Conservation (phyloP, 78 protist genomes). For the Dictyostelium intermedium region DNA sequence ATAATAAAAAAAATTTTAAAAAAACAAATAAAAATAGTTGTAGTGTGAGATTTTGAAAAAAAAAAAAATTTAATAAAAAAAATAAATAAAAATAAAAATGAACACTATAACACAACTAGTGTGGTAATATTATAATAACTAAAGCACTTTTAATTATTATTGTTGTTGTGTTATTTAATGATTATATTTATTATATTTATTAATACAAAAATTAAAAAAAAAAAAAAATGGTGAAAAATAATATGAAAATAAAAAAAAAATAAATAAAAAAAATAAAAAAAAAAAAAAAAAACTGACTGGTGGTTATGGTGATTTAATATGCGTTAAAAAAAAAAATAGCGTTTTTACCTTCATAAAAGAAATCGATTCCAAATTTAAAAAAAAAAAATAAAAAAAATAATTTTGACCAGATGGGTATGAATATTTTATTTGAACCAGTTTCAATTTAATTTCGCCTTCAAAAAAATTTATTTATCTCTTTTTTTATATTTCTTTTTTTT, state of each 20-base stretch:
- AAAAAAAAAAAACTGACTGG: background rate
- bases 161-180: no score
- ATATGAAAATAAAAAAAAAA: background rate
- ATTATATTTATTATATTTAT: no score
- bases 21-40: background rate
- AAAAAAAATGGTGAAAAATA: no score
- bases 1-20: background rate
- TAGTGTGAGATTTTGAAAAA: background rate
- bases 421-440: no score
- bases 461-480: no score
- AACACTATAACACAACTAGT: background rate
- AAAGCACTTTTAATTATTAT: background rate
- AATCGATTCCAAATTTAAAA: no score
- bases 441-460: no score
- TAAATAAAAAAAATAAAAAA: no score
- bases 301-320: background rate
- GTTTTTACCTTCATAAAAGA: background rate
- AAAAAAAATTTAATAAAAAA: background rate
- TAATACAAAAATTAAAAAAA: no score
- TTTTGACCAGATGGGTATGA: background rate
- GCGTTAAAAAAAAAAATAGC: background rate
- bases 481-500: background rate
- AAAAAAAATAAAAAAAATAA: no score
- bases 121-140: background rate
- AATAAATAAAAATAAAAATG: background rate